Evolutionary conservation across 148 eudicot genomes (phyloP), one percentile per base, ranked within the genome.

Genomic region (Rhododendron molle): DNA sequence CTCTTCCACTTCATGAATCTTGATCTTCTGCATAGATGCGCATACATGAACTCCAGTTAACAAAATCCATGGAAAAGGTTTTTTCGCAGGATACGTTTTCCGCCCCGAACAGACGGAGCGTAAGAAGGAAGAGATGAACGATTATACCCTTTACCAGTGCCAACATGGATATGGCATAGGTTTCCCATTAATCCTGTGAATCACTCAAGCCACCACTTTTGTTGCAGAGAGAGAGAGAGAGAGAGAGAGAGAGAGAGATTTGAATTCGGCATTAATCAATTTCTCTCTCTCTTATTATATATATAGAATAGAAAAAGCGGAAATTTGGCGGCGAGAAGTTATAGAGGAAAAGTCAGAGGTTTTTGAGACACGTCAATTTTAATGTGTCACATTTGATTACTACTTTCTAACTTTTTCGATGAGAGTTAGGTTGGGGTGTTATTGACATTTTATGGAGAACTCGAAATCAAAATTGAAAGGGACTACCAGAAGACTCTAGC

Each of bases 311-410:
- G 36, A 80, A 52, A 15, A 49, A 62, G 28, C 49, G 80, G 52
- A 32, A 8, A 32, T 49, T 21, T 23, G 83, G 74, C 80, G 60
- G 88, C 56, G 80, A 38, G 26, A 78, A 78, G 16, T 12, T 10
- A 46, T 7, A 77, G 18, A 69, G 83, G 81, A 52, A 65, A 87
- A 84, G 86, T 84, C 86, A 80, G 40, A 84, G 3, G 67, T 69
- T 72, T 69, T 72, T 83, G 36, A 12, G 36, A 69, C 28, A 2
- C 20, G 69, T 23, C 40, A 49, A 23, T 32, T 34, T 74, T 7
- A 5, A n/a, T 15, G 80, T 86, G 26, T 85, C 47, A 23, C 5
- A 69, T 34, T 86, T 86, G 81, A 73, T 26, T 2, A 26, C 73
- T 73, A 81, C 50, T 86, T 82, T 86, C 65, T 28, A 71, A 28